phyloP scores from a whole-genome alignment of 2,329 filamentous ascomycete genomes.

The Bipolaris bicolor region DNA sequence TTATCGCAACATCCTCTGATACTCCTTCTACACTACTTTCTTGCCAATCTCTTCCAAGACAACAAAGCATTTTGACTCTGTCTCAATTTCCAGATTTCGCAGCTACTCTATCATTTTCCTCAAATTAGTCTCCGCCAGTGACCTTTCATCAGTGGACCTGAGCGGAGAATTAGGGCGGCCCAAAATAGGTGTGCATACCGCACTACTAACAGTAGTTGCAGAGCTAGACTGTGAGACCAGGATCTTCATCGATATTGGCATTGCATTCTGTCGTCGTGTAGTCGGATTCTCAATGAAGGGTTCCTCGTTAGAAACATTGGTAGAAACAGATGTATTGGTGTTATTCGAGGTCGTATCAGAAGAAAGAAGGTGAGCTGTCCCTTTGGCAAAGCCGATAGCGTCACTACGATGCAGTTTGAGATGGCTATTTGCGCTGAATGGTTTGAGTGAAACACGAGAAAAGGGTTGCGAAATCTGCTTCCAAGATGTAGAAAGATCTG shows the following conservation, averaged over 20 bases:
- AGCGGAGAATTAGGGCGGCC: neutral
- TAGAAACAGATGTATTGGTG: neutral
- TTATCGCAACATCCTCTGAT: neutral
- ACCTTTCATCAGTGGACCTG: neutral
- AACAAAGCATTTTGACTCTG: neutral
- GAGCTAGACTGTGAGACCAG: slow-evolving; percentile 4
- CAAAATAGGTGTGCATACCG: neutral
- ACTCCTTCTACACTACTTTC: neutral
- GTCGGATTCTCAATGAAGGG: neutral
- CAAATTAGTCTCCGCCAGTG: neutral
- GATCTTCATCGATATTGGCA: slow-evolving; percentile 7
- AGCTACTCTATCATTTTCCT: neutral
- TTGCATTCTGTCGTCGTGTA: neutral
- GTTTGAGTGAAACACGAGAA: neutral
- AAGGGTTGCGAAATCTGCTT: neutral
- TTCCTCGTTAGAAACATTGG: neutral
- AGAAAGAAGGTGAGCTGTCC: neutral
- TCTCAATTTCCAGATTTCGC: neutral
- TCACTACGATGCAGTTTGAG: slow-evolving; percentile 2
- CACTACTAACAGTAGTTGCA: neutral
- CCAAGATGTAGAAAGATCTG: neutral
- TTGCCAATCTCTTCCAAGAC: neutral
- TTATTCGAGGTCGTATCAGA: neutral
- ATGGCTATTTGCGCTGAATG: neutral
- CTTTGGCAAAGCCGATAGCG: neutral